Percentiles rank a stretch among this genome's conserved stretches.
These are phyloP conservation scores for Cutaneotrichosporon sp. DNA, from an alignment of 1,284 basidiomycete species.

Conservation along the genomic window DNA sequence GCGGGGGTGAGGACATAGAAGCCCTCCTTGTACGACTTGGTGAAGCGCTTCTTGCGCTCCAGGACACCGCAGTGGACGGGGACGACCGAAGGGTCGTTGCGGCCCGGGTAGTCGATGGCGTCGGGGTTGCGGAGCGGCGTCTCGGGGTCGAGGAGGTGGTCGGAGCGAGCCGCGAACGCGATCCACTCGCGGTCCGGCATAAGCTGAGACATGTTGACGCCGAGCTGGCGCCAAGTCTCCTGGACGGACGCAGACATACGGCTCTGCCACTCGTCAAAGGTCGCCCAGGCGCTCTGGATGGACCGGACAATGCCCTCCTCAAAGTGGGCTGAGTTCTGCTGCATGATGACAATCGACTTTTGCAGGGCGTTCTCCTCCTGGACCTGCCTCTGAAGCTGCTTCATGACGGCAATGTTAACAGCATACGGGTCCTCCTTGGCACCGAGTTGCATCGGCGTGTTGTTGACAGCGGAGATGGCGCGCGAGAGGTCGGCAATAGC, in stretches of 20 bases:
- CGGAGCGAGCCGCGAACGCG: slow-evolving; percentile 85
- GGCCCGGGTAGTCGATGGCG: slow-evolving; percentile 81
- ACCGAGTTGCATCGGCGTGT: slow-evolving; percentile 84
- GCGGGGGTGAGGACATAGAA: slow-evolving; percentile 94
- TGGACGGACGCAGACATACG: slow-evolving; percentile 76
- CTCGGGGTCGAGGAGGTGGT: slow-evolving; percentile 95
- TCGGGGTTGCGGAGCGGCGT: slow-evolving; percentile 81
- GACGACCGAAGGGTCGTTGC: slow-evolving; percentile 83
- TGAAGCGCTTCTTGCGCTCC: slow-evolving; percentile 97
- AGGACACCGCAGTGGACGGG: slow-evolving; percentile 86
- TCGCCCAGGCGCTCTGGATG: slow-evolving; percentile 94
- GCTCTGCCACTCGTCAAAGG: slow-evolving; percentile 94
- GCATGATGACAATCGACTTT: slow-evolving; percentile 98
- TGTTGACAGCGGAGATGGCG: slow-evolving; percentile 85
- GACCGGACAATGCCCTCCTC: slow-evolving; percentile 94
- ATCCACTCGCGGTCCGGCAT: slow-evolving; percentile 96
- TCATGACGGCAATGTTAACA: slow-evolving; percentile 72
- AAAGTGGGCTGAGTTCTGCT: slow-evolving; percentile 95
- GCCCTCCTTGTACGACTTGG: slow-evolving; percentile 77
- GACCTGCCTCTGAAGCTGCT: slow-evolving; percentile 88
- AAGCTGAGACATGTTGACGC: slow-evolving; percentile 73
- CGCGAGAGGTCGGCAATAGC: slow-evolving; percentile 83
- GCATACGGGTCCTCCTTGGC: slow-evolving; percentile 79
- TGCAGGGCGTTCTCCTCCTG: slow-evolving; percentile 97
- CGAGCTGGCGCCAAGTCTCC: slow-evolving; percentile 72